Evolutionary conservation across 139 green algal species (phyloP).

Genomic region (Diplosphaera chodatii): DNA sequence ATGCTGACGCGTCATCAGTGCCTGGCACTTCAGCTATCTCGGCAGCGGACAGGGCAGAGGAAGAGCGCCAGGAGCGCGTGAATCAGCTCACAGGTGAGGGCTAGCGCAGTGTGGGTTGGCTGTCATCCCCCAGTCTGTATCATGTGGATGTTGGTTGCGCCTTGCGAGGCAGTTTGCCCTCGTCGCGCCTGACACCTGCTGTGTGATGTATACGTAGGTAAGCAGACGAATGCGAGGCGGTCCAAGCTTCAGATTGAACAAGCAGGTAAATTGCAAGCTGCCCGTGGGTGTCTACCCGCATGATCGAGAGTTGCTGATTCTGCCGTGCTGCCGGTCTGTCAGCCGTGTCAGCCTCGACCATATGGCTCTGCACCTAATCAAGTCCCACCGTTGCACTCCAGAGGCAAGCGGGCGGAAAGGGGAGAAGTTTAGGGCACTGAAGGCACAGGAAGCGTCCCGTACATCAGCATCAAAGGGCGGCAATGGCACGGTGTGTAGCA

Average conservation of each 20-base stretch:
- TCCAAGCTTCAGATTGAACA: not conserved
- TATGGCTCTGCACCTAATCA: too few species aligned
- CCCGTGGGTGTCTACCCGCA: too few species aligned
- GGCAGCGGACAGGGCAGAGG: constrained; percentile 21
- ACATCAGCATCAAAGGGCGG: constrained; percentile 33
- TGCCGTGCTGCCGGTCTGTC: too few species aligned
- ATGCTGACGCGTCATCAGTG: not conserved
- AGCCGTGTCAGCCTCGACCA: too few species aligned
- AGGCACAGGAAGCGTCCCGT: constrained; percentile 63
- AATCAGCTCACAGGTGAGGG: not conserved
- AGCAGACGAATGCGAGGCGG: not conserved
- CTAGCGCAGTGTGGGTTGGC: too few species aligned
- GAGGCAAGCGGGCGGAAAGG: constrained; percentile 11
- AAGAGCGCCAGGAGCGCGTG: constrained; percentile 24
- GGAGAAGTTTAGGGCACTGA: constrained; percentile 69
- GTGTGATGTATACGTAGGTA: not conserved
- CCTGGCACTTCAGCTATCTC: constrained; percentile 17
- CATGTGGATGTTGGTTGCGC: too few species aligned
- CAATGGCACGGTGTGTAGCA: not conserved
- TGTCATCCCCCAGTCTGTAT: too few species aligned
- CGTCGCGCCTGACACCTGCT: too few species aligned
- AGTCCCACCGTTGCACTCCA: too few species aligned
- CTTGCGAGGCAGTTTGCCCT: too few species aligned
- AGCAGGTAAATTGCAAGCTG: too few species aligned
- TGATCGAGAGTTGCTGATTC: too few species aligned